These are phyloP conservation scores for Cicer pinnatifidum DNA, from an alignment of 306 rosid species.

Conservation along the genomic window DNA sequence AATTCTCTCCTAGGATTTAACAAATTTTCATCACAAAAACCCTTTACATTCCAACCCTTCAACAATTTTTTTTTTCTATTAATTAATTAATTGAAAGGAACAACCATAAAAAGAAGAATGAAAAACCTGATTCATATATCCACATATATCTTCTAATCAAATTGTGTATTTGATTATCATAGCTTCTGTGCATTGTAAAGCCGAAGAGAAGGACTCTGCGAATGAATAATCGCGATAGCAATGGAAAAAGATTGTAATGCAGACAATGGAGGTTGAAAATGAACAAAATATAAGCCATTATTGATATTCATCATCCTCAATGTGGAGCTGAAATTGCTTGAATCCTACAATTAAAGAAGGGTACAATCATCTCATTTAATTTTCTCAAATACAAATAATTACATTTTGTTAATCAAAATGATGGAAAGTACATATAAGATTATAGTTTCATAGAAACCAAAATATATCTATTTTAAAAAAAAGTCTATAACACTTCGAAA, in stretches of 20 bases:
- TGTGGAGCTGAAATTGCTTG: slow-evolving; percentile 52
- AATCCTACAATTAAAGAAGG: slow-evolving; percentile 48
- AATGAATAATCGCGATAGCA: slow-evolving; percentile 77
- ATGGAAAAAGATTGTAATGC: slow-evolving; percentile 83
- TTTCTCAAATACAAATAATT: neutral
- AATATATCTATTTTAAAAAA: neutral
- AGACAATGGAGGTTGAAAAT: slow-evolving; percentile 65
- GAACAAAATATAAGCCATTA: slow-evolving; percentile 68
- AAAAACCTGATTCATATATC: too few relatives aligned
- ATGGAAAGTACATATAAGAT: neutral
- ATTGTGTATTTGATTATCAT: neutral
- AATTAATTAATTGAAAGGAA: neutral
- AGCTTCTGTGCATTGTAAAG: slow-evolving; percentile 35
- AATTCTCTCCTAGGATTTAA: too few relatives aligned
- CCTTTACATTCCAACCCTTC: neutral
- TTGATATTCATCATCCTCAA: slow-evolving; percentile 79
- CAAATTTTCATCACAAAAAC: neutral
- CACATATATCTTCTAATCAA: too few relatives aligned
- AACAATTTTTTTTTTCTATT: neutral
- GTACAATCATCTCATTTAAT: slow-evolving; percentile 18
- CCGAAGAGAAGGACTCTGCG: slow-evolving; percentile 64
- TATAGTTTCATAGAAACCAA: neutral
- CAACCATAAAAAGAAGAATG: too few relatives aligned
- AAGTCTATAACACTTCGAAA: too few relatives aligned
- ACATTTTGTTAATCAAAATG: slow-evolving; percentile 7